Evolutionary conservation across 83 land plant species (phyloP).

Genomic region (Picea engelmannii): DNA sequence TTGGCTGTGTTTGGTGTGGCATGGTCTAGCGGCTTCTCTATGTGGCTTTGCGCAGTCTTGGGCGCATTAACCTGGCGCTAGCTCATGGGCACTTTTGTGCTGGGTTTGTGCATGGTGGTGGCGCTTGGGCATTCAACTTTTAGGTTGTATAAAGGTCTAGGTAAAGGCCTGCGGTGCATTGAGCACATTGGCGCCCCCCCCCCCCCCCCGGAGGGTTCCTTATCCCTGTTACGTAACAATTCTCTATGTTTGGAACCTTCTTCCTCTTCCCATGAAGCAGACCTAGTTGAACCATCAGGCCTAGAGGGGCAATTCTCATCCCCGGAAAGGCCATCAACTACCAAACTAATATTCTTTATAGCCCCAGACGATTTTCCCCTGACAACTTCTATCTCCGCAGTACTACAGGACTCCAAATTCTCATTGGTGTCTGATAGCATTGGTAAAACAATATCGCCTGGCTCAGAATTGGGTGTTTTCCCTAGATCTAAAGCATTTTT

Average conservation of each 20-base stretch:
- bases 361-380: background rate
- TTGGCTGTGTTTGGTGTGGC: too few species aligned
- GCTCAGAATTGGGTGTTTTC: background rate
- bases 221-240: background rate
- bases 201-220: too few species aligned
- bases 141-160: too few species aligned
- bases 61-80: too few species aligned
- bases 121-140: too few species aligned
- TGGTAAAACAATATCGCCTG: background rate
- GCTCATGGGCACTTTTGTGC: too few species aligned
- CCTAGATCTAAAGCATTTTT: background rate
- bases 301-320: background rate
- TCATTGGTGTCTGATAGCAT: slow-evolving; percentile 2
- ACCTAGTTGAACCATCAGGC: background rate
- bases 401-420: slow-evolving; percentile 4
- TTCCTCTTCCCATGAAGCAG: background rate
- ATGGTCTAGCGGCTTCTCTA: too few species aligned
- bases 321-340: background rate
- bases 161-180: too few species aligned
- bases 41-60: too few species aligned
- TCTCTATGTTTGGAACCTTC: background rate
- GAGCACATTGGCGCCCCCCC: too few species aligned
- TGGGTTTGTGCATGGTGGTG: too few species aligned
- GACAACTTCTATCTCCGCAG: background rate
- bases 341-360: background rate